Evolutionary conservation across 73 alveolate genomes (phyloP).

Genomic region (Diophrys appendiculata): DNA sequence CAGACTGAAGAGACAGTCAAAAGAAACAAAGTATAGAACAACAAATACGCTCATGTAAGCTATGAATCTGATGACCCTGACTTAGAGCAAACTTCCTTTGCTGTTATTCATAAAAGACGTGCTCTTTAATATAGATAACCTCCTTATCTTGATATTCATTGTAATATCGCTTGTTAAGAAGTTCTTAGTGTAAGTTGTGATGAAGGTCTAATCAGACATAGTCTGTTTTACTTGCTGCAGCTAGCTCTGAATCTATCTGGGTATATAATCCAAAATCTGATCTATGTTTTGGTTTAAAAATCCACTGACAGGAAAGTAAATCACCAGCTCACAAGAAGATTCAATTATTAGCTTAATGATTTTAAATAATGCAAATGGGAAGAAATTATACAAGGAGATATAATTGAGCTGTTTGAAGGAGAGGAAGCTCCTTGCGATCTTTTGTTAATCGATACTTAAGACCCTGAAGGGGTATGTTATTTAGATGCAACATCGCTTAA

Average conservation of each 20-base stretch:
- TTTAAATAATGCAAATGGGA: conserved; percentile 50
- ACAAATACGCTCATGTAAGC: conserved; percentile 1
- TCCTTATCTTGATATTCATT: not conserved
- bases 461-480: conserved; percentile 30
- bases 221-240: conserved; percentile 1
- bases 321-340: conserved; percentile 13
- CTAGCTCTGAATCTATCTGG: not conserved
- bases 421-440: conserved; percentile 77
- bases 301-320: conserved; percentile 26
- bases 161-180: not conserved
- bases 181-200: not conserved
- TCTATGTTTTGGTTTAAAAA: not conserved
- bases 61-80: conserved; percentile 10
- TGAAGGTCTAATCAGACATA: conserved; percentile 13
- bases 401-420: conserved; percentile 66
- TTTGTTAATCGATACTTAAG: conserved; percentile 49
- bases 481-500: conserved; percentile 38
- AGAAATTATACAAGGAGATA: conserved; percentile 68
- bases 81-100: conserved; percentile 2
- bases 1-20: not conserved
- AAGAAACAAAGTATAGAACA: not conserved
- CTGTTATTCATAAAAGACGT: conserved; percentile 11
- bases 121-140: conserved; percentile 7
- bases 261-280: not conserved
- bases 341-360: conserved; percentile 2